Conservation (phyloP, 352 stramenopile species). For the Pythium oligandrum region DNA sequence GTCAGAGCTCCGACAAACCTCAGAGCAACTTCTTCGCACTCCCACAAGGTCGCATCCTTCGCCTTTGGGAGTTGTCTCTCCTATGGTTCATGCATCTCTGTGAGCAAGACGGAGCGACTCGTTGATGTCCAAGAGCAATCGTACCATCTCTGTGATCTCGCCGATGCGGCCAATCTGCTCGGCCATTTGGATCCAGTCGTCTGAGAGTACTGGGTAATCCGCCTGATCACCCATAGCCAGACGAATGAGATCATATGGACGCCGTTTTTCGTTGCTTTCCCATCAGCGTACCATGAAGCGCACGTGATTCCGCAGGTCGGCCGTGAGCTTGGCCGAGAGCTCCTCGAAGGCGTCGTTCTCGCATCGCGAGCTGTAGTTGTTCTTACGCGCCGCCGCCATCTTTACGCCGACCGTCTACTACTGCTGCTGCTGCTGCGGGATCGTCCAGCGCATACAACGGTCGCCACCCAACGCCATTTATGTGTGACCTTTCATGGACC, state of each 20-base stretch:
- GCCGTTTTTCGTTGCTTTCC: not conserved
- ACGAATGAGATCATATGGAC: not conserved
- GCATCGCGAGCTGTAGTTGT: conserved; percentile 50
- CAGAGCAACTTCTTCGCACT: conserved; percentile 84
- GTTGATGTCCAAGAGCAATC: not conserved
- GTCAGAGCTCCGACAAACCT: conserved; percentile 25
- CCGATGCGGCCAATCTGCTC: conserved; percentile 85
- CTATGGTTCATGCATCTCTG: conserved; percentile 11
- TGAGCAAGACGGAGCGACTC: not conserved
- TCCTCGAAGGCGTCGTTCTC: conserved; percentile 77
- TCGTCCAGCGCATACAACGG: too few relatives aligned
- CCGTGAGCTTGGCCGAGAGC: conserved; percentile 81
- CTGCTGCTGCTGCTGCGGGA: not conserved
- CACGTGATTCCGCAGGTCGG: conserved; percentile 82
- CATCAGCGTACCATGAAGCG: conserved; percentile 62
- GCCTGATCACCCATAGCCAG: conserved; percentile 22
- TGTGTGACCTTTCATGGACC: conserved; percentile 15
- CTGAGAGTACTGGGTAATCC: conserved; percentile 83
- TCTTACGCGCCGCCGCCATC: conserved; percentile 50
- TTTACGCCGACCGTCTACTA: not conserved
- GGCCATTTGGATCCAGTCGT: conserved; percentile 87
- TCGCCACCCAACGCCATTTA: too few relatives aligned
- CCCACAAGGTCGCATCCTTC: conserved; percentile 86
- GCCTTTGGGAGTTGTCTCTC: conserved; percentile 78
- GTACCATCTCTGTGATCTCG: conserved; percentile 85